Base-by-base conservation (phyloP, 345 rosid species). In the Rubroshorea leprosula region DNA sequence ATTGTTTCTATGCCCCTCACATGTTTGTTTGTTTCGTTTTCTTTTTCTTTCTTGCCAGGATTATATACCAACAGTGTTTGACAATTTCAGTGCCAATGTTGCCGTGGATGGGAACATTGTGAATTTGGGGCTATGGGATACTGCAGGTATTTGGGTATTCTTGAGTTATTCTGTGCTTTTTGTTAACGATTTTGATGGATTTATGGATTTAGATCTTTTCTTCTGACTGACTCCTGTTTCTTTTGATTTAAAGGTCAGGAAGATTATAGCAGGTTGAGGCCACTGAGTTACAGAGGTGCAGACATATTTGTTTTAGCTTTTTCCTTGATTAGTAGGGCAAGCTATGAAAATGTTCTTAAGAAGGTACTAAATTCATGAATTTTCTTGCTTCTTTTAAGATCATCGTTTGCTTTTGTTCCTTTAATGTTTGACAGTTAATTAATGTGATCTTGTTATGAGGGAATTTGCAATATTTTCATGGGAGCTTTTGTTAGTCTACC, bases 11-110 rank as follows among this genome's bases (percentile, higher is more conserved):
- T n/a, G n/a, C n/a, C n/a, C n/a, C n/a, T 51, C 6, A 15, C 41
- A 19, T 52, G 9, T 29, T 29, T 29, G 35, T 29, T 29, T 39
- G 19, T 73, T 61, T 2, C 2, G 61, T n/a, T n/a, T n/a, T n/a
- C n/a, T 35, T 49, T 63, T 24, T 68, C 17, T 38, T 62, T 69
- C 61, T 17, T 4, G 11, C 12, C 86, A 93, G 99, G 99, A 93
- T 72, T 89, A 93, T 64, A 76, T 89, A 66, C 99, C 99, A 6
- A 93, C 99, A 5, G 99, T 93, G 53, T 93, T 93, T 73, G 99
- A 93, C 62, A 93, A 93, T 75, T 93, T 89, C 83, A 93, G 97
- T 78, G 99, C 99, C 48, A 89, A 89, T 73, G 97, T 93, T 26
- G 65, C 91, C 71, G 97, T 89, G 39, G 97, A 93, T 56, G 99